Conservation (phyloP, 2,329 filamentous ascomycete genomes). For the Trichoderma citrinoviride region DNA sequence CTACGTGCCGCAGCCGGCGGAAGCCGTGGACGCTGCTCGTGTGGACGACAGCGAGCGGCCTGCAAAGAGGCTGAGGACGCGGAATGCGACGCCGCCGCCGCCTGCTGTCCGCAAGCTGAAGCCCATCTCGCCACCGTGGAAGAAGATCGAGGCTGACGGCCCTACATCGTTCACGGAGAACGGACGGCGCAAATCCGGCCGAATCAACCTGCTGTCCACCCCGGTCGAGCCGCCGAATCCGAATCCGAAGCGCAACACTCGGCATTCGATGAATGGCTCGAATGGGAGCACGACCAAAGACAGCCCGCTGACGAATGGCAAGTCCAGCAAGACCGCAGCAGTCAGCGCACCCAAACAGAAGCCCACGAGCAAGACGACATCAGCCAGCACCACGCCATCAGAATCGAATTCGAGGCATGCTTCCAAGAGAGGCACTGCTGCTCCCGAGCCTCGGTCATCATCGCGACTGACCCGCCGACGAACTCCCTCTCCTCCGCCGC, state of each 20-base stretch:
- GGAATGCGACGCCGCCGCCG: slow-evolving; percentile 44
- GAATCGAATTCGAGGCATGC: slow-evolving; percentile 33
- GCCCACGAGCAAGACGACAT: slow-evolving; percentile 28
- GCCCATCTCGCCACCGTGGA: slow-evolving; percentile 85
- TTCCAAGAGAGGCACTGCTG: slow-evolving; percentile 30
- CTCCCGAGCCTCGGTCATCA: slow-evolving; percentile 31
- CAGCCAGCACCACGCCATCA: slow-evolving; percentile 26
- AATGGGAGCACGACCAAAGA: slow-evolving; percentile 35
- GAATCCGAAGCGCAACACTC: slow-evolving; percentile 53
- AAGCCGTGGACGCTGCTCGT: slow-evolving; percentile 9
- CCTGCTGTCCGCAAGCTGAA: slow-evolving; percentile 44
- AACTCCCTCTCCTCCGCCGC: slow-evolving; percentile 42
- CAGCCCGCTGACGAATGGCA: slow-evolving; percentile 31
- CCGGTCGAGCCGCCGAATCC: slow-evolving; percentile 50
- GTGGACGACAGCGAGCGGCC: slow-evolving; percentile 48
- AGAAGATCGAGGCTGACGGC: slow-evolving; percentile 76
- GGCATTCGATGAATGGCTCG: slow-evolving; percentile 39
- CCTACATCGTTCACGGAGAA: slow-evolving; percentile 79
- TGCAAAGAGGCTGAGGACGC: slow-evolving; percentile 64
- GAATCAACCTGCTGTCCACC: slow-evolving; percentile 57
- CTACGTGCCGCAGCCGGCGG: slow-evolving; percentile 27
- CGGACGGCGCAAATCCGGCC: slow-evolving; percentile 66
- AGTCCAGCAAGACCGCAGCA: slow-evolving; percentile 29
- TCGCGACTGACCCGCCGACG: slow-evolving; percentile 39
- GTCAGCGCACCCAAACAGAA: slow-evolving; percentile 30